Evolutionary conservation across 2,329 filamentous ascomycete species (phyloP), one percentile per base, ranked within the genome.

Genomic region (Talaromyces sp.): DNA sequence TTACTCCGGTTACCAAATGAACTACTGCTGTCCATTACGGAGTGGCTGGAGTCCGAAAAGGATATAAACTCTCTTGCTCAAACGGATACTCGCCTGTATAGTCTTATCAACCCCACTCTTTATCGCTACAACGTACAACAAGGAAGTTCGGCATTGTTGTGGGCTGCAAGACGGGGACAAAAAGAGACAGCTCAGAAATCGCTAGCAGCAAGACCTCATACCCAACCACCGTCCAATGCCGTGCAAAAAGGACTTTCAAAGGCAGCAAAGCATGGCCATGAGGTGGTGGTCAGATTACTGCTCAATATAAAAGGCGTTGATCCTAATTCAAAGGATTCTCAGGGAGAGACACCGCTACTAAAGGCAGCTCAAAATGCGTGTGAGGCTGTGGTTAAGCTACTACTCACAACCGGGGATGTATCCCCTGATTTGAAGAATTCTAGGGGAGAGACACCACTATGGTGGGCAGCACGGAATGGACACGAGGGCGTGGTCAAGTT

Each of bases 101-200:
- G 14, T 14, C 27, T 61, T n/a, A 31, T 36, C 27, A 30, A 8
- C 3, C 44, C 31, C 5, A 5, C 18, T 16, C 28, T 61, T 14
- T 61, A 61, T 9, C 18, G 28, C 18, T 54, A 42, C 9, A 47
- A 60, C 18, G 27, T 30, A 18, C 52, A 52, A 27, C 2, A 27
- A 12, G 27, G 42, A 7, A 30, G 58, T 3, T 50, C 34, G 10
- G 58, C 54, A 42, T 42, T 61, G 27, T 47, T 57, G 14, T 61
- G 54, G 54, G 59, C 59, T 33, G 59, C 59, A 16, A 57, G 57
- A 44, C 31, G 42, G 27, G 59, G 59, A 5, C 40, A 56, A 18
- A 18, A 18, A n/a, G 31, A 3, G 23, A 53, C 55, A 1, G 59
- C 47, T 51, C 18, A 40, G 23, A 57, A 57, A 16, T 52, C 44